Conservation (phyloP, 345 rosid genomes). For the Laguncularia racemosa region DNA sequence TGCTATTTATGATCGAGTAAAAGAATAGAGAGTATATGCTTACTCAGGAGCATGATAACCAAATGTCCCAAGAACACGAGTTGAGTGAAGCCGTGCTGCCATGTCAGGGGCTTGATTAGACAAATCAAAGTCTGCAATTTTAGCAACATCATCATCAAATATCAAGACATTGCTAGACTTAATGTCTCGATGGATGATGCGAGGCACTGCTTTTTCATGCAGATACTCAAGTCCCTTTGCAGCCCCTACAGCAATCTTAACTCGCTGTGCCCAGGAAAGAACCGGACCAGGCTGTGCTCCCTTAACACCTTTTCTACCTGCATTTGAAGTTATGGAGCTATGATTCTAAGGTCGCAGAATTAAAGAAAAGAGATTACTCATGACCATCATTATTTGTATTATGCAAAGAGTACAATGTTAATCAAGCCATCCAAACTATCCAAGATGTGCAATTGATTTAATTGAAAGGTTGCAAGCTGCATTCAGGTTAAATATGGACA, state of each 20-base stretch:
- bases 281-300: slow-evolving; percentile 81
- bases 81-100: slow-evolving; percentile 90
- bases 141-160: slow-evolving; percentile 77
- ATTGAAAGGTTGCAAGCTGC: not conserved
- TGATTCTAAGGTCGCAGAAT: too few relatives aligned
- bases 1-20: not conserved
- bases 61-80: slow-evolving; percentile 91
- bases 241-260: slow-evolving; percentile 85
- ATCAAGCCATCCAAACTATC: too few relatives aligned
- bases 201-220: slow-evolving; percentile 80
- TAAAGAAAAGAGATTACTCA: too few relatives aligned
- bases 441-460: not conserved
- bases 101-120: slow-evolving; percentile 90
- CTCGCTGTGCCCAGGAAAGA: slow-evolving; percentile 88
- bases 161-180: slow-evolving; percentile 84
- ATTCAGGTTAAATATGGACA: too few relatives aligned
- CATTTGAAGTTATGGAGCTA: not conserved
- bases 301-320: slow-evolving; percentile 62
- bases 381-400: too few relatives aligned
- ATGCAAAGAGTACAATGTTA: too few relatives aligned
- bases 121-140: slow-evolving; percentile 89
- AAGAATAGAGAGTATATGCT: slow-evolving; percentile 14
- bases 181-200: slow-evolving; percentile 72
- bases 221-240: slow-evolving; percentile 92
- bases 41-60: slow-evolving; percentile 99